Base-by-base conservation (phyloP, 768 basidiomycete genomes). In the Trametes cingulata region DNA sequence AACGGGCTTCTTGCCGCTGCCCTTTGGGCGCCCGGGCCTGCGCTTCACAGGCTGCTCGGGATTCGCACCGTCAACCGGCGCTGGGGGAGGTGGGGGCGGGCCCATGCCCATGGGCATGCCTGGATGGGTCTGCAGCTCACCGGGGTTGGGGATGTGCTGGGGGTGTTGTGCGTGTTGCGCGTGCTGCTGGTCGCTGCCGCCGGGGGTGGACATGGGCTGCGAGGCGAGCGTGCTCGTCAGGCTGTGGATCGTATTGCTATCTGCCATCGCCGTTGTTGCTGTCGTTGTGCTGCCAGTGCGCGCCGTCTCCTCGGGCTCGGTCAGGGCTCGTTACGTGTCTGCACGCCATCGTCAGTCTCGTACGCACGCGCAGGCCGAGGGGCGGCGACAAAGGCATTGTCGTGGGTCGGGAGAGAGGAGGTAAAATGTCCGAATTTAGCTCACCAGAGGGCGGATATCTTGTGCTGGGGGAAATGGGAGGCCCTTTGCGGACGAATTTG, bases 1-100 rank as follows among this genome's bases (percentile, higher is more conserved):
- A 27, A 77, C 72, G 36, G 75, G 72, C 69, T 91, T 92, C 76
- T 88, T 90, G 13, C 86, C 88, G 67, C 87, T 90, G 36, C 90
- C 90, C 69, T 90, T 90, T 6, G 90, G 90, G 33, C 90, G 78
- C 2, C 90, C 90, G 12, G 89, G 88, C 17, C 82, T 82, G 42
- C 90, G 85, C 71, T 91, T 91, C 20, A 73, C 72, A 1, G 81
- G 78, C 10, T 72, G 50, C 22, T 69, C 68, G n/a, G 67, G 46
- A 24, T 60, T 60, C n/a, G 56, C 62, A 25, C 54, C 58, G 17
- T 60, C 58, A 40, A 56, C 49, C 22, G 42, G 22, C 17, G 52
- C 48, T 14, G 60, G 49, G 22, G 52, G 58, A 6, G 50, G 60
- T 19, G 60, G 45, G 24, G 60, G 58, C 46, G 51, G 56, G 40